Conservation (phyloP, 2,329 filamentous ascomycete species). For the Rhytidhysteron rufulum region DNA sequence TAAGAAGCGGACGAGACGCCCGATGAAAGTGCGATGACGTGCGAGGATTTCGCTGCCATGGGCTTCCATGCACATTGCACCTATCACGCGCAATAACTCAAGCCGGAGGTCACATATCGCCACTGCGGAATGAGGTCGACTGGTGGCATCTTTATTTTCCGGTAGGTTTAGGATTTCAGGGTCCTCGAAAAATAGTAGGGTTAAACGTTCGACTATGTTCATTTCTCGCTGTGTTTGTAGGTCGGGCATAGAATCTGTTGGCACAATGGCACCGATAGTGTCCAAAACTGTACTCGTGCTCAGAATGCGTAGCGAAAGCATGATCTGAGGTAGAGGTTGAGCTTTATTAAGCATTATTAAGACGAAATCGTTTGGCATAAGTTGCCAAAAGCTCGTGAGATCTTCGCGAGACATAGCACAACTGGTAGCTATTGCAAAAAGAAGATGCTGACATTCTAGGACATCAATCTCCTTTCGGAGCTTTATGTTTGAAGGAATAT, state of each 20-base stretch:
- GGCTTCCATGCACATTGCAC: conserved; percentile 56
- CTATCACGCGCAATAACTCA: conserved; percentile 43
- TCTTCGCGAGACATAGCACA: conserved; percentile 46
- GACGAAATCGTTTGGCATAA: conserved; percentile 63
- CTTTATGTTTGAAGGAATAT: conserved; percentile 35
- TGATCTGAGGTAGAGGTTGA: conserved; percentile 61
- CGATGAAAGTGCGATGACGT: conserved; percentile 64
- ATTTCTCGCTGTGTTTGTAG: conserved; percentile 37
- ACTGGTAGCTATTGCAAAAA: conserved; percentile 61
- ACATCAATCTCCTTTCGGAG: conserved; percentile 61
- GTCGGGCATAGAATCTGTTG: conserved; percentile 40
- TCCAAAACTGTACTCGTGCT: conserved; percentile 60
- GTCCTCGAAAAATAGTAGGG: conserved; percentile 58
- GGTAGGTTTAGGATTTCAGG: conserved; percentile 33
- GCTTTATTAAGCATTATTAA: conserved; percentile 64
- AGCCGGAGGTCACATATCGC: conserved; percentile 44
- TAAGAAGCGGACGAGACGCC: conserved; percentile 69
- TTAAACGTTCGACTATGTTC: conserved; percentile 59
- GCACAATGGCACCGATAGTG: conserved; percentile 63
- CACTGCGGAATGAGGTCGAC: conserved; percentile 20
- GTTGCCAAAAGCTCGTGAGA: conserved; percentile 60
- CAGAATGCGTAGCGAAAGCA: conserved; percentile 62
- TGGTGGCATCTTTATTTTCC: conserved; percentile 32
- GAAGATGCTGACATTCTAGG: conserved; percentile 59
- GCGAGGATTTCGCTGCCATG: conserved; percentile 66